Conservation (phyloP, 306 rosid species). For the Cicer yamashitae region DNA sequence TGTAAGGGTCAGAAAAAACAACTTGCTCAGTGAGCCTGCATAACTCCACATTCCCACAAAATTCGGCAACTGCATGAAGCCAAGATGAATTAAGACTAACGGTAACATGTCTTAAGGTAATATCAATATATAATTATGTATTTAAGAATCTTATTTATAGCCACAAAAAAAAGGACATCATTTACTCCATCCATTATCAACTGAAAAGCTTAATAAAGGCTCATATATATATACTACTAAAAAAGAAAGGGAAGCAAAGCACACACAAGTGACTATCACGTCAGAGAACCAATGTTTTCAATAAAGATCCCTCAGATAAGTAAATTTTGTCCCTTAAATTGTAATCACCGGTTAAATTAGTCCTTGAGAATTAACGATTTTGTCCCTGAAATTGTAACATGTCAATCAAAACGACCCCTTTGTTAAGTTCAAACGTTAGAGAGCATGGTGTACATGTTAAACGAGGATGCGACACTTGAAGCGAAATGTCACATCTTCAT, state of each 20-base stretch:
- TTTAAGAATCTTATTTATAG: not conserved
- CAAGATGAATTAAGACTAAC: constrained; percentile 35
- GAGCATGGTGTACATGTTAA: too few species aligned
- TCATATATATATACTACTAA: not conserved
- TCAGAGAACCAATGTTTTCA: too few species aligned
- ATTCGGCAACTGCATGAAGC: constrained; percentile 77
- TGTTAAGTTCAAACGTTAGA: too few species aligned
- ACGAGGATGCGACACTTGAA: too few species aligned
- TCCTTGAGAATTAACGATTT: too few species aligned
- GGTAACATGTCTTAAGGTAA: not conserved
- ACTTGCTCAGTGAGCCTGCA: constrained; percentile 94
- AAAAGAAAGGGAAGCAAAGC: not conserved
- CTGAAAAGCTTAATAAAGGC: not conserved
- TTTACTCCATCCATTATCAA: not conserved
- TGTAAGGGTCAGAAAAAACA: constrained; percentile 94
- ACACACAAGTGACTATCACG: not conserved
- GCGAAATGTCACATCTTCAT: too few species aligned
- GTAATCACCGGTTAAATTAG: too few species aligned
- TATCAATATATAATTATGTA: not conserved
- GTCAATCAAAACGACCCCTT: too few species aligned
- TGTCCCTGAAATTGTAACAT: too few species aligned
- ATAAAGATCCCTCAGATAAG: too few species aligned
- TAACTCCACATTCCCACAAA: constrained; percentile 85
- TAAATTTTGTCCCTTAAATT: too few species aligned
- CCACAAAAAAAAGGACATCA: not conserved